Base-by-base conservation (phyloP, 169 alveolate species). In the Fabrea salina region DNA sequence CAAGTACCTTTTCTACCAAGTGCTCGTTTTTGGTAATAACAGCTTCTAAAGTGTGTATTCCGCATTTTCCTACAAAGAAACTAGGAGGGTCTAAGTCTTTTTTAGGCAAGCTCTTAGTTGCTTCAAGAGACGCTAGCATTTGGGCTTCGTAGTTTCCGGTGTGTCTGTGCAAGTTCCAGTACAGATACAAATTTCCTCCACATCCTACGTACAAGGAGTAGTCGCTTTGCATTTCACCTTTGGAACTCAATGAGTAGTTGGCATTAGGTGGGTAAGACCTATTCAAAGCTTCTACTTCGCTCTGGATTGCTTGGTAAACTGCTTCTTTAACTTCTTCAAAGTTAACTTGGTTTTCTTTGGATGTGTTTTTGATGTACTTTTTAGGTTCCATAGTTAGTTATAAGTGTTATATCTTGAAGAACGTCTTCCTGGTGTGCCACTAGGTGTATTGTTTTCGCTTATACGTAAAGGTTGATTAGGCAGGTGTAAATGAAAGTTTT, bases 101-200 rank as follows among this genome's bases (percentile, higher is more conserved):
- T 30, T 13, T 25, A 5, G 11, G 25, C 13, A 13, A 13, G 11
- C 39, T 61, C 25, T 7, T 11, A 33, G 13, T 16, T 16, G 50
- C 53, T 1, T 7, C 25, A 32, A 37, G 7, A 0, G 27, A 11
- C 39, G 11, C 50, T 61, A 13, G 19, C 2, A 61, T 35, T 35
- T 5, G 1, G 39, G 25, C 16, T 33, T 61, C 11, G 32, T 61
- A 61, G 27, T n/a, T 25, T 19, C 27, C 35, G 11, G 35, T 22
- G 27, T 0, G 8, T 56, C 78, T 67, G 78, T 75, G 80, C 30
- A 87, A 82, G 57, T 79, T 90, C 67, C 82, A 71, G 75, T 86
- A 88, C 37, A 87, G 49, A 76, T 80, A 83, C 35, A 89, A 61
- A 78, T 88, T 83, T 35, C 96, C 95, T 37, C 91, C 93, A 37